Conservation (phyloP, 2,329 filamentous ascomycete genomes). For the Berkeleyomyces basicola region DNA sequence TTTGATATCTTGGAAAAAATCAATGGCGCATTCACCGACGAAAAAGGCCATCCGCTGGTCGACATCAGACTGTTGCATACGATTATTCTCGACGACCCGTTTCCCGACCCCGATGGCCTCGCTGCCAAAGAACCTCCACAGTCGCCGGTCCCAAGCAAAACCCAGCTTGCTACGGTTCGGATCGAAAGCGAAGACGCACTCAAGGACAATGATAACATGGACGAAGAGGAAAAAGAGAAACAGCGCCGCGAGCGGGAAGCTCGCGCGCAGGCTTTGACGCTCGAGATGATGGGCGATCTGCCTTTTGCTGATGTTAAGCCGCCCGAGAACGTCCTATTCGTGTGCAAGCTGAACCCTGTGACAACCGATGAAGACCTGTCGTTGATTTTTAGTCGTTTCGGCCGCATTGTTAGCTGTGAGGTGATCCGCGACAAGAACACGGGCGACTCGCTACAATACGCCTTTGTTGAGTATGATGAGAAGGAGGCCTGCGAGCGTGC, state of each 20-base stretch:
- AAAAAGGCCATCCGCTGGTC: conserved; percentile 71
- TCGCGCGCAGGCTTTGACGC: conserved; percentile 77
- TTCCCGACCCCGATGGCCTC: conserved; percentile 62
- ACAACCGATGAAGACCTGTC: conserved; percentile 89
- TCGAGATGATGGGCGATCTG: conserved; percentile 95
- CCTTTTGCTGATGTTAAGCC: conserved; percentile 96
- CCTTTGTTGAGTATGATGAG: conserved; percentile 91
- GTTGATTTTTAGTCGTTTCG: conserved; percentile 92
- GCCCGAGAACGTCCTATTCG: conserved; percentile 91
- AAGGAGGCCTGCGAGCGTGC: conserved; percentile 86
- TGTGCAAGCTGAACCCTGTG: conserved; percentile 96
- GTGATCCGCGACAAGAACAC: conserved; percentile 89
- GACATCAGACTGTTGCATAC: conserved; percentile 93
- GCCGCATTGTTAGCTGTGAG: conserved; percentile 87
- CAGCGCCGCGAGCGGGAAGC: conserved; percentile 76
- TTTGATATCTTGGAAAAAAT: conserved; percentile 90
- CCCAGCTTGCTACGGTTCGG: conserved; percentile 77
- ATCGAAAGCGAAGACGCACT: conserved; percentile 80
- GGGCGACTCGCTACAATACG: conserved; percentile 89
- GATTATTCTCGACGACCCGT: conserved; percentile 81
- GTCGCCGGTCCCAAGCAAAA: conserved; percentile 66
- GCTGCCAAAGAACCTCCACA: conserved; percentile 47
- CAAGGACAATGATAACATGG: conserved; percentile 50
- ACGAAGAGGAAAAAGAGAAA: conserved; percentile 68
- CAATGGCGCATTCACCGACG: conserved; percentile 75